These are phyloP conservation scores for Anthracocystis setariae DNA, from an alignment of 1,284 basidiomycete genomes.

Conservation along the genomic window DNA sequence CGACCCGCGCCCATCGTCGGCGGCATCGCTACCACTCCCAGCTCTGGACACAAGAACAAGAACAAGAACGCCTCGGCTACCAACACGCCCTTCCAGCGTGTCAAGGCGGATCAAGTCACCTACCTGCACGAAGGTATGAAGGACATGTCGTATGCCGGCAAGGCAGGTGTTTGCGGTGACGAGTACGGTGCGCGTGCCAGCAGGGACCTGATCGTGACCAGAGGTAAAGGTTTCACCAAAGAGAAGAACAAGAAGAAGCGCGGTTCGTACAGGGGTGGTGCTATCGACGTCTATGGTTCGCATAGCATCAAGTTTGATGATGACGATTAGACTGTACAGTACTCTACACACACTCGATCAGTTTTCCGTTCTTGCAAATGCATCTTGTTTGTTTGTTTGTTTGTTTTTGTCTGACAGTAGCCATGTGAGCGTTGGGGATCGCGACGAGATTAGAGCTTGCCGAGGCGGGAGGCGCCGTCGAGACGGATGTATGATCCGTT, in stretches of 20 bases:
- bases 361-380: constrained; percentile 1
- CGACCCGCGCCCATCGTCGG: constrained; percentile 12
- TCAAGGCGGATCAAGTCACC: constrained; percentile 77
- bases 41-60: constrained; percentile 13
- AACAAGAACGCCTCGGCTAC: constrained; percentile 16
- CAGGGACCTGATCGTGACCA: constrained; percentile 87
- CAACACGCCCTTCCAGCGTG: constrained; percentile 76
- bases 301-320: constrained; percentile 67
- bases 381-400: not conserved
- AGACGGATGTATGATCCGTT: constrained; percentile 60
- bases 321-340: constrained; percentile 52
- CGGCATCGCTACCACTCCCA: constrained; percentile 1
- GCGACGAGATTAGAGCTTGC: constrained; percentile 69
- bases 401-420: not conserved
- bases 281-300: constrained; percentile 60
- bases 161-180: constrained; percentile 75
- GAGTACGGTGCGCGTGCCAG: constrained; percentile 84
- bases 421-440: constrained; percentile 43
- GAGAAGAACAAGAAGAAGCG: constrained; percentile 99
- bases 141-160: constrained; percentile 85
- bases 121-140: constrained; percentile 74
- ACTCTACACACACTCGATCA: too few species aligned
- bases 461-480: constrained; percentile 63
- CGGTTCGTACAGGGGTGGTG: constrained; percentile 71
- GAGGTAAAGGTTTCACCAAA: constrained; percentile 93